A percentile compares a stretch with the other conserved stretches of the same genome.
Conservation (phyloP, 1,139 yeast species). For the Taphrina sp. region DNA sequence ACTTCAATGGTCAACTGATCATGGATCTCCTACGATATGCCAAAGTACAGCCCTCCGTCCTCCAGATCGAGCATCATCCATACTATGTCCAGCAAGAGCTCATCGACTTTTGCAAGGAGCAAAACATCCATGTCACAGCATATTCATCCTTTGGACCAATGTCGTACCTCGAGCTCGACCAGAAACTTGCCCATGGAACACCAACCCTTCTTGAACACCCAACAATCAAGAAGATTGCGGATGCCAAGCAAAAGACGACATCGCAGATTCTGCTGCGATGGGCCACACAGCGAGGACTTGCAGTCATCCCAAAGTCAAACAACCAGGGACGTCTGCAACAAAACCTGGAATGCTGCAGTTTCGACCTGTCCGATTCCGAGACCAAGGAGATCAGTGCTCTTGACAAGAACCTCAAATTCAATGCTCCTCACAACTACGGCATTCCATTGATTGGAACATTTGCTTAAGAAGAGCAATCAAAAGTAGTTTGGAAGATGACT, state of each 20-base stretch:
- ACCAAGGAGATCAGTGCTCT: conserved; percentile 50
- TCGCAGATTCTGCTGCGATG: conserved; percentile 73
- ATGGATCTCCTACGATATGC: conserved; percentile 73
- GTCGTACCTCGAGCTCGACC: conserved; percentile 43
- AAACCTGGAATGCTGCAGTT: conserved; percentile 55
- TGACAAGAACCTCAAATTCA: conserved; percentile 72
- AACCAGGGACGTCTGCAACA: conserved; percentile 59
- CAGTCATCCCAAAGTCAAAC: conserved; percentile 70
- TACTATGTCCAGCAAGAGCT: conserved; percentile 37
- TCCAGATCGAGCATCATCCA: conserved; percentile 69
- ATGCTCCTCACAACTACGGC: conserved; percentile 41
- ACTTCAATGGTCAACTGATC: conserved; percentile 72
- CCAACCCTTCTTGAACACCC: conserved; percentile 49
- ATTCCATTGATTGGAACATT: conserved; percentile 11
- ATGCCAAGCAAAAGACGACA: conserved; percentile 51
- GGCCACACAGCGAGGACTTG: conserved; percentile 60
- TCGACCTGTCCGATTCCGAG: conserved; percentile 58
- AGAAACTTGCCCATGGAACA: conserved; percentile 37
- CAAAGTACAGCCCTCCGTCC: conserved; percentile 70
- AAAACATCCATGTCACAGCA: conserved; percentile 37
- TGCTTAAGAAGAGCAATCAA: not conserved
- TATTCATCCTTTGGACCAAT: conserved; percentile 39
- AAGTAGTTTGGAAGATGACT: not conserved
- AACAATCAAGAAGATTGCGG: conserved; percentile 55
- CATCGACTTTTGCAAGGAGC: conserved; percentile 32